These are phyloP conservation scores for Boletus calvinii DNA, from an alignment of 1,284 basidiomycete genomes.

Conservation along the genomic window DNA sequence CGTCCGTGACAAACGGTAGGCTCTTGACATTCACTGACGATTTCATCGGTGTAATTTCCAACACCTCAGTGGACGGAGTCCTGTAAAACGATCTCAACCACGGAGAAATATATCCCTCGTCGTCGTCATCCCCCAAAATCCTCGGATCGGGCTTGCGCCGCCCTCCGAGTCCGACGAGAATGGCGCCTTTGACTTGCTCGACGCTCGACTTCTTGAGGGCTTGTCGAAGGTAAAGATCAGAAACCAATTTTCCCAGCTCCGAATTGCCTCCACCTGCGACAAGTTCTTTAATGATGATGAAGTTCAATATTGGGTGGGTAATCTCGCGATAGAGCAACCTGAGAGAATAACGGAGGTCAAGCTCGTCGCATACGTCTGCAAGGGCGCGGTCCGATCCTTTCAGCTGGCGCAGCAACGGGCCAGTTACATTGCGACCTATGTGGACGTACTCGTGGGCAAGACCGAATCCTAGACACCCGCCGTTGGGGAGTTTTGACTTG, in stretches of 20 bases:
- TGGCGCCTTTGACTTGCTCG: conserved; percentile 14
- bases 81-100: neutral
- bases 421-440: neutral
- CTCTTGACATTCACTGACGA: neutral
- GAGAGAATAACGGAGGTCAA: neutral
- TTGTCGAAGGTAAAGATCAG: neutral
- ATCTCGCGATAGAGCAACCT: neutral
- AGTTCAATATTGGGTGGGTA: neutral
- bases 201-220: conserved; percentile 9
- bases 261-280: too few species aligned
- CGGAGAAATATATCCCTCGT: neutral
- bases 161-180: too few species aligned
- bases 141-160: neutral
- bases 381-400: conserved; percentile 39
- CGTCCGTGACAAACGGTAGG: neutral
- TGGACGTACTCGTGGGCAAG: conserved; percentile 11
- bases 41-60: conserved; percentile 10
- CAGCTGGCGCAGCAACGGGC: neutral
- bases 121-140: neutral
- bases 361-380: conserved; percentile 18
- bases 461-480: conserved; percentile 9
- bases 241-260: too few species aligned
- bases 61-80: conserved; percentile 3
- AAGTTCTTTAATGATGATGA: conserved; percentile 20
- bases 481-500: conserved; percentile 9